These are phyloP conservation scores for Cucumis melo DNA, from an alignment of 306 rosid genomes.

Conservation along the genomic window DNA sequence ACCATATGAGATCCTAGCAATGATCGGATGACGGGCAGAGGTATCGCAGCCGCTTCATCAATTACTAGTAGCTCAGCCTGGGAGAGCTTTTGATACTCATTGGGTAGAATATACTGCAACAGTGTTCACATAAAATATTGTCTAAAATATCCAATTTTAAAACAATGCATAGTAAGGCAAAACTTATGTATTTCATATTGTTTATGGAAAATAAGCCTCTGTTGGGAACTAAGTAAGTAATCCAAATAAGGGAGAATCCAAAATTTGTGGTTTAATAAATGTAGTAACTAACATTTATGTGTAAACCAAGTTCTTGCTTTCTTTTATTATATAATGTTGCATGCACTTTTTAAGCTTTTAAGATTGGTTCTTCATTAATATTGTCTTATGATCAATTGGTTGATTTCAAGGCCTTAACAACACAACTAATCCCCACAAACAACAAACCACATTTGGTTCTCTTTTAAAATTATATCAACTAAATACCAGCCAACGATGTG, in stretches of 20 bases:
- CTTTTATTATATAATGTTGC: not conserved
- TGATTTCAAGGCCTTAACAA: not conserved
- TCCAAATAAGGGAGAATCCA: not conserved
- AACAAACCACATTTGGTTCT: not conserved
- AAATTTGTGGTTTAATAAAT: not conserved
- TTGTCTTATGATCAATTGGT: not conserved
- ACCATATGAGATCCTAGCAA: slow-evolving; percentile 83
- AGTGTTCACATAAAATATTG: not conserved
- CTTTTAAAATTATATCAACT: not conserved
- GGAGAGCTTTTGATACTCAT: slow-evolving; percentile 82
- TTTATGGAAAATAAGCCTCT: not conserved
- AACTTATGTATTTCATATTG: not conserved
- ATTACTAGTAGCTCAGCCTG: slow-evolving; percentile 83
- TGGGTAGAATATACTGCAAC: slow-evolving; percentile 73
- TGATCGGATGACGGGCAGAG: slow-evolving; percentile 73
- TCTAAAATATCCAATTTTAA: not conserved
- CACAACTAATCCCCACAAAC: not conserved
- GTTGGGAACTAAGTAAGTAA: not conserved
- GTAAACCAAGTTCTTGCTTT: not conserved
- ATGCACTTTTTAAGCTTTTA: not conserved
- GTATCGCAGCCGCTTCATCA: slow-evolving; percentile 99
- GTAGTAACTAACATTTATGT: not conserved
- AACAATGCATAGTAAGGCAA: not conserved
- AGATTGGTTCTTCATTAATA: not conserved
- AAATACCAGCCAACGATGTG: not conserved